phyloP scores from a whole-genome alignment of 306 rosid genomes.

The Benincasa hispida region DNA sequence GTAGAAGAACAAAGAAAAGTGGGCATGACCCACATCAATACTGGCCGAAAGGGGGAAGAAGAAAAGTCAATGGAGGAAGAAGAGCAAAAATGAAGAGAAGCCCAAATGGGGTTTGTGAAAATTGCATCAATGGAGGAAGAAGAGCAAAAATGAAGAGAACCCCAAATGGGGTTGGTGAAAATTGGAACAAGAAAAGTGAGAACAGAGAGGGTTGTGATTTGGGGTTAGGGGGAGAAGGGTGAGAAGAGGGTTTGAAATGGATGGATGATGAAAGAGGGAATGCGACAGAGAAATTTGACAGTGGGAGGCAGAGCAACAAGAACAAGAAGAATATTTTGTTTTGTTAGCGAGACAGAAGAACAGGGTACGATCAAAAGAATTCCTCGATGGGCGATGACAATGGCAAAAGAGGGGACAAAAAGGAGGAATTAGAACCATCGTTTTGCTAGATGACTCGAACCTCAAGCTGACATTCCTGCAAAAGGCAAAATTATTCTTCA shows the following conservation, averaged over 20 bases:
- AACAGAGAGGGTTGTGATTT: neutral
- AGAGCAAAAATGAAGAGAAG: neutral
- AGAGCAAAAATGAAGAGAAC: neutral
- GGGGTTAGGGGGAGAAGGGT: neutral
- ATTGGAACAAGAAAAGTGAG: neutral
- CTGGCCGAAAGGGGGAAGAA: neutral
- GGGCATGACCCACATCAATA: constrained; percentile 4
- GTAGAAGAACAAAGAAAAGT: neutral
- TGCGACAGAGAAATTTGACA: neutral
- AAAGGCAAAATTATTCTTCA: neutral
- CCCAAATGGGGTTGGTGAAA: neutral
- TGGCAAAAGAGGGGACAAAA: neutral
- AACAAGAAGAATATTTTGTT: neutral
- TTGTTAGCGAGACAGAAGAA: neutral
- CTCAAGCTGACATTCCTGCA: constrained; percentile 1
- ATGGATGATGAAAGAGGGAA: neutral
- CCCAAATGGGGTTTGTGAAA: neutral
- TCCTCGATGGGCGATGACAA: neutral
- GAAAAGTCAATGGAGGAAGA: neutral
- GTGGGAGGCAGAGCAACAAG: neutral
- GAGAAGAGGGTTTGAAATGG: neutral
- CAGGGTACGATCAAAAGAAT: neutral
- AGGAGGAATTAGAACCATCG: neutral
- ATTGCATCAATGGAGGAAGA: neutral
- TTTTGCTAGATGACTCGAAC: neutral